Conservation (phyloP, 2,329 filamentous ascomycete genomes). For the Tolypocladium album region DNA sequence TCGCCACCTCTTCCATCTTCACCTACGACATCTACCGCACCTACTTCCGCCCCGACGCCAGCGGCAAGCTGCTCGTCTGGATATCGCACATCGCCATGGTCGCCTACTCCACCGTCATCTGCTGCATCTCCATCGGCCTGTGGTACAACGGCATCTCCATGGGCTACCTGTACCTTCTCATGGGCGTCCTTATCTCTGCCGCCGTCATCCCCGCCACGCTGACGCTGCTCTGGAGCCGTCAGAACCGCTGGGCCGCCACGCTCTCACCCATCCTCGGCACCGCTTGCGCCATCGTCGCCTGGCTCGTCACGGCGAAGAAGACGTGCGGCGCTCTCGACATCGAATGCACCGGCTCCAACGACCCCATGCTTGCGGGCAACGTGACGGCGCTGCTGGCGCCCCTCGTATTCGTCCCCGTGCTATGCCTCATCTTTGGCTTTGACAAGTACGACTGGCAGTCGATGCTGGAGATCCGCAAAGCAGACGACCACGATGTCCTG, state of each 20-base stretch:
- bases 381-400: conserved; percentile 74
- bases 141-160: conserved; percentile 68
- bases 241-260: conserved; percentile 63
- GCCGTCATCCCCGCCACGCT: conserved; percentile 76
- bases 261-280: conserved; percentile 58
- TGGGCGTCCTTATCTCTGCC: conserved; percentile 83
- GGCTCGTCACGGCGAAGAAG: conserved; percentile 64
- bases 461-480: conserved; percentile 70
- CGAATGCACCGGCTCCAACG: conserved; percentile 66
- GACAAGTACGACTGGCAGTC: conserved; percentile 80
- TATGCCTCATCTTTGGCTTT: conserved; percentile 48
- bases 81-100: conserved; percentile 66
- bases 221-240: conserved; percentile 69
- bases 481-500: conserved; percentile 66
- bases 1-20: conserved; percentile 76
- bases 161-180: conserved; percentile 82
- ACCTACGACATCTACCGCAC: conserved; percentile 86
- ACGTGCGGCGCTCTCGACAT: conserved; percentile 61
- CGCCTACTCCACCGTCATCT: conserved; percentile 64
- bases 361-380: conserved; percentile 81
- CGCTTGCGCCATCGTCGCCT: conserved; percentile 55
- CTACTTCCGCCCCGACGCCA: conserved; percentile 70
- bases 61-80: conserved; percentile 66
- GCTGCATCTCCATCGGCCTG: conserved; percentile 65
- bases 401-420: conserved; percentile 59